Percentiles rank a stretch among this genome's conserved stretches.
Evolutionary conservation across 2,329 filamentous ascomycete species (phyloP).

Genomic region (Ramularia collo-cygni): DNA sequence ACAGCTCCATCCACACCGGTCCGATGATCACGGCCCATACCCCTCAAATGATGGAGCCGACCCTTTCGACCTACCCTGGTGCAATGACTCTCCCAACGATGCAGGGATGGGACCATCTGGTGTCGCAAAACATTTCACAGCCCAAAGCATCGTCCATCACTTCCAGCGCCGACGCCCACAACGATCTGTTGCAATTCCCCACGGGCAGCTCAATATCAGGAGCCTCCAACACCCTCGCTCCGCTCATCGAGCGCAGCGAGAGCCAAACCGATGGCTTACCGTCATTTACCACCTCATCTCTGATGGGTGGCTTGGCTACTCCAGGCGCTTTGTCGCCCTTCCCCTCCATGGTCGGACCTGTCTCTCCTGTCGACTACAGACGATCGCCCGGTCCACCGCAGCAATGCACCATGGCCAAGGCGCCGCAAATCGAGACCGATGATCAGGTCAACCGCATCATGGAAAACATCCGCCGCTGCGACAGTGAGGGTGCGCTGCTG

Average conservation of each 20-base stretch:
- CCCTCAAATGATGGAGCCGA: conserved; percentile 66
- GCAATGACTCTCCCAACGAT: conserved; percentile 78
- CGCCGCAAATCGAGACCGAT: conserved; percentile 76
- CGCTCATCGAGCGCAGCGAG: conserved; percentile 51
- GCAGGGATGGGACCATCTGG: conserved; percentile 78
- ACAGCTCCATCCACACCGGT: conserved; percentile 44
- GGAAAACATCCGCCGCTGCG: conserved; percentile 75
- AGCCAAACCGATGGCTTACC: conserved; percentile 37
- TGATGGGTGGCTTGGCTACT: conserved; percentile 61
- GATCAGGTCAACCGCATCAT: conserved; percentile 79
- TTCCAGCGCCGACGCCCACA: conserved; percentile 34
- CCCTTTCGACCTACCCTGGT: conserved; percentile 59
- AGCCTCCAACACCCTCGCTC: conserved; percentile 48
- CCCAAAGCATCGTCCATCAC: conserved; percentile 69
- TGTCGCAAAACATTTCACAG: conserved; percentile 63
- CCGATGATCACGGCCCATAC: conserved; percentile 68
- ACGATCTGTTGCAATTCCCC: conserved; percentile 48
- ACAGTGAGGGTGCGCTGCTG: conserved; percentile 73
- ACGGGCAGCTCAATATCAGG: conserved; percentile 19
- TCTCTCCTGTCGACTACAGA: conserved; percentile 62
- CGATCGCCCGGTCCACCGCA: conserved; percentile 63
- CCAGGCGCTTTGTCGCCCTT: conserved; percentile 69
- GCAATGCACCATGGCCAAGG: conserved; percentile 57
- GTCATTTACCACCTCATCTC: conserved; percentile 61
- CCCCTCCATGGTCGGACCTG: conserved; percentile 59